Evolutionary conservation across 495 filamentous ascomycete genomes (phyloP), one percentile per base, ranked within the genome.

Genomic region (Recurvomyces mirabilis): DNA sequence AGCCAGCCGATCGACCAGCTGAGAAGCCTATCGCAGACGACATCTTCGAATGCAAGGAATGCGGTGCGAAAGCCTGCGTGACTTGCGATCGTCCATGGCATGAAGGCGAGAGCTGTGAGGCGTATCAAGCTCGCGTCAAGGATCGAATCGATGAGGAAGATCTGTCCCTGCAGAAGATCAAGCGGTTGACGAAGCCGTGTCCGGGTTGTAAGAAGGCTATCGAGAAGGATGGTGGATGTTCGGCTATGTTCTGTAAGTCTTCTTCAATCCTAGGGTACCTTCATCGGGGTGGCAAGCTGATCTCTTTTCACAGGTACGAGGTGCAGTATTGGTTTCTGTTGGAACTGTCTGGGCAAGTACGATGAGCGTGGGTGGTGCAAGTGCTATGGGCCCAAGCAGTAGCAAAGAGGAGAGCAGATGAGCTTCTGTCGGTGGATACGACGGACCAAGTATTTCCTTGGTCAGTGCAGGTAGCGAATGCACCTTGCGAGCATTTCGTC

Each of bases 11-110:
- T 22, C n/a, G 11, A 2, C 3, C n/a, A 2, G 23, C 25, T n/a
- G 25, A 14, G 14, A 5, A 17, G 22, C 5, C 20, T 11, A 2
- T 15, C 4, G 23, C 29, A 2, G 13, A 29, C 21, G 31, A 42
- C 15, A 54, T 58, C 13, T 60, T 65, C 45, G 37, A 13, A 3
- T 69, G 66, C 49, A 34, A 53, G 4, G 46, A 32, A 12, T 69
- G 66, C 45, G 55, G 56, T 17, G 60, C 56, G 23, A 47, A 49
- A n/a, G 56, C 61, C 38, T 69, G 66, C 46, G 55, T 62, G 15
- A n/a, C 38, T 0, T 62, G 65, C 54, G 55, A 65, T 22, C 41
- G 44, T 29, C 55, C 49, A 3, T 69, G 54, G 55, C 66, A 69
- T 44, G 51, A 59, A 14, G 65, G 61, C 17, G 54, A 55, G 38